phyloP scores from a whole-genome alignment of 306 rosid genomes.

The Lathyrus oleraceus region DNA sequence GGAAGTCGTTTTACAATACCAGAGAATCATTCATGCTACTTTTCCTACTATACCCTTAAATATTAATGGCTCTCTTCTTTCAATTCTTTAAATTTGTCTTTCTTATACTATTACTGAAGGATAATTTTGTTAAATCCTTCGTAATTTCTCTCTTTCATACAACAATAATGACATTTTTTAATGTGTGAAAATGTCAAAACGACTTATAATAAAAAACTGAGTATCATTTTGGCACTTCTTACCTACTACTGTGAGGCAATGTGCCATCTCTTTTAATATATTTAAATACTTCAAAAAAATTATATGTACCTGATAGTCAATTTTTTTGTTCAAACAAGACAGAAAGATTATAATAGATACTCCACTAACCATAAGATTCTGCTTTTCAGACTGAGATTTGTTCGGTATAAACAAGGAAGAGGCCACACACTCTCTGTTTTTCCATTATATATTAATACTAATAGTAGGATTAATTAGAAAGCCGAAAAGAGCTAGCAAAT shows the following conservation, averaged over 20 bases:
- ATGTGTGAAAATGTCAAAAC: too few relatives aligned
- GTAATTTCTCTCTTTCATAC: too few relatives aligned
- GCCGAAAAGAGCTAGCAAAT: not conserved
- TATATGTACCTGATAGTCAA: not conserved
- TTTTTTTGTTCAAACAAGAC: conserved; percentile 1
- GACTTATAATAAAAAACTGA: too few relatives aligned
- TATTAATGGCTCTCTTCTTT: too few relatives aligned
- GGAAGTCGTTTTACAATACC: too few relatives aligned
- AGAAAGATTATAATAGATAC: not conserved
- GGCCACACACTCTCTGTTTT: not conserved
- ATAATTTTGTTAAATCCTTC: too few relatives aligned
- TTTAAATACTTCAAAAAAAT: not conserved
- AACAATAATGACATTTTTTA: too few relatives aligned
- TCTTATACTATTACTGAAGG: too few relatives aligned
- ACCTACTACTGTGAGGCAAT: not conserved
- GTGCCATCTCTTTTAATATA: not conserved
- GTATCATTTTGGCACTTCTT: not conserved
- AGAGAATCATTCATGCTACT: too few relatives aligned
- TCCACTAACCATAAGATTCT: conserved; percentile 5
- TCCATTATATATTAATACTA: not conserved
- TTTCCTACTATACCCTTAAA: too few relatives aligned
- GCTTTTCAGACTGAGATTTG: conserved; percentile 26
- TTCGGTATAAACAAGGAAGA: conserved; percentile 15
- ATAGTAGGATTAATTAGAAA: not conserved
- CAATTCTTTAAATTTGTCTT: too few relatives aligned